Conservation (phyloP, 768 basidiomycete species). For the Hydnomerulius pinastri region DNA sequence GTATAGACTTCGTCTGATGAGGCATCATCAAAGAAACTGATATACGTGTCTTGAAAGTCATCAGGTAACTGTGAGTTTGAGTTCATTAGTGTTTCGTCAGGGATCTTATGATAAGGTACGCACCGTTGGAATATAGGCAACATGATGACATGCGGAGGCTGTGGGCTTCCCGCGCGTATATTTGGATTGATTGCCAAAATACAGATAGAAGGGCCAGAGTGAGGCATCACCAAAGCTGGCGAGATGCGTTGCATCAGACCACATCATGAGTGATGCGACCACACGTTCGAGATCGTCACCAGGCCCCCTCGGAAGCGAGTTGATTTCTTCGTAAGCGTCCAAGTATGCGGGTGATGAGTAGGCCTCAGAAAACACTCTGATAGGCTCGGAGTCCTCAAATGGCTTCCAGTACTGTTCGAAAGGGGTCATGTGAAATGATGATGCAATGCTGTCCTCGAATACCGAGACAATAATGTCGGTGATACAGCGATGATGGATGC, state of each 20-base stretch:
- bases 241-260: conserved; percentile 28
- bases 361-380: neutral
- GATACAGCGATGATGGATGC: neutral
- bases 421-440: conserved; percentile 23
- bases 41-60: neutral
- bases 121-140: conserved; percentile 12
- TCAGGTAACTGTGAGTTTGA: conserved; percentile 1
- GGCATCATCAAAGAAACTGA: neutral
- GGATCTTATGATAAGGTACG: neutral
- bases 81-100: neutral
- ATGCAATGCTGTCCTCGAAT: neutral
- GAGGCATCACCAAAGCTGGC: conserved; percentile 13
- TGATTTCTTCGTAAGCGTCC: conserved; percentile 2
- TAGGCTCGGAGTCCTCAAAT: neutral
- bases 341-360: neutral
- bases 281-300: conserved; percentile 11
- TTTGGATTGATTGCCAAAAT: conserved; percentile 16
- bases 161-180: conserved; percentile 12
- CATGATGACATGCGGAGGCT: conserved; percentile 9
- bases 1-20: conserved; percentile 4
- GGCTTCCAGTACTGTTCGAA: conserved; percentile 25
- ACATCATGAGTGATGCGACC: conserved; percentile 21
- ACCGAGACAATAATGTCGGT: neutral
- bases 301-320: conserved; percentile 9
- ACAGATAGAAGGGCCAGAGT: conserved; percentile 19